Evolutionary conservation across 2,329 filamentous ascomycete genomes (phyloP).

Genomic region (Ceratocystiopsis brevicomis): DNA sequence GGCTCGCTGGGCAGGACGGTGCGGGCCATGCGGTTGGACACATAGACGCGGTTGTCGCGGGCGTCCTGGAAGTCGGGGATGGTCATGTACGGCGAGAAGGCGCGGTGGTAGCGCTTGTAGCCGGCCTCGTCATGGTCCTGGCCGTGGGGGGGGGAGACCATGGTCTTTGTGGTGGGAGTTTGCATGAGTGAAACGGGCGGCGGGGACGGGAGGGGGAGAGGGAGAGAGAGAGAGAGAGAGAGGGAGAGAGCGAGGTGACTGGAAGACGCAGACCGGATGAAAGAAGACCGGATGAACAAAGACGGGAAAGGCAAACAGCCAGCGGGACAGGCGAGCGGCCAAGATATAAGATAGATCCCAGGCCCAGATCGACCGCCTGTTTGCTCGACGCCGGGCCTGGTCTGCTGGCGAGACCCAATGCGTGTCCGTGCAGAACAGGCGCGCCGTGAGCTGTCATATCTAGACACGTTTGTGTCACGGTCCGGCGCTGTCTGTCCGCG

Average conservation of each 20-base stretch:
- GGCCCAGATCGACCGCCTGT: too few species aligned
- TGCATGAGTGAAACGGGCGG: not conserved
- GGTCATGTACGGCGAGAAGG: conserved; percentile 17
- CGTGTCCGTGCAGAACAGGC: too few species aligned
- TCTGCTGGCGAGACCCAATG: too few species aligned
- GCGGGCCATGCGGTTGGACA: conserved; percentile 6
- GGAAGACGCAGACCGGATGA: too few species aligned
- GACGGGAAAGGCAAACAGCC: too few species aligned
- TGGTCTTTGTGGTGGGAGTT: not conserved
- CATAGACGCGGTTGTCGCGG: conserved; percentile 21
- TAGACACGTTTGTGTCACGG: not conserved
- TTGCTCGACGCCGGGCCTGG: too few species aligned
- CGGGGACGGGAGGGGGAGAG: not conserved
- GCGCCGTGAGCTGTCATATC: not conserved
- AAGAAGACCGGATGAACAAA: not conserved
- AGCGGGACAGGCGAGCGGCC: too few species aligned
- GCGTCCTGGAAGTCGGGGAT: conserved; percentile 16
- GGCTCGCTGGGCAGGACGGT: conserved; percentile 22
- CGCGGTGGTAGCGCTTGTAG: not conserved
- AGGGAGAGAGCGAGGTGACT: not conserved
- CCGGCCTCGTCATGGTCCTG: not conserved
- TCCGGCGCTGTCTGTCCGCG: not conserved
- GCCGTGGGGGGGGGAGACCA: not conserved
- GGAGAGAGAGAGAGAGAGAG: not conserved
- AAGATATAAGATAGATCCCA: too few species aligned